Evolutionary conservation across 2,329 filamentous ascomycete species (phyloP).

Genomic region (Ophiostoma himal-ulmi): DNA sequence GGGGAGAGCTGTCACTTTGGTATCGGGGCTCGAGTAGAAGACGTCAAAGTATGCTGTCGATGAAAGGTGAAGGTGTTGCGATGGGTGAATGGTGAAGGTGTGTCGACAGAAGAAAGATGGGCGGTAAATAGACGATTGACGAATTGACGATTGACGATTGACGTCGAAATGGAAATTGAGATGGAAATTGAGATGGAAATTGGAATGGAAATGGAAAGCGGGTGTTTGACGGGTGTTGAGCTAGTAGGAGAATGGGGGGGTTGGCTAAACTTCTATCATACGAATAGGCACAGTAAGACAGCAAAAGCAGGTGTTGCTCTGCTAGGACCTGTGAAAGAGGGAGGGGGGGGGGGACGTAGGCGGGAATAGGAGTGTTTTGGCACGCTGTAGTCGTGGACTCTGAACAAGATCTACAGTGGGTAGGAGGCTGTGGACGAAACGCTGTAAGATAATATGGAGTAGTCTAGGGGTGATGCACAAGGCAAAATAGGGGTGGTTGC

Average conservation of each 20-base stretch:
- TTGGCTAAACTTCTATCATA: background rate
- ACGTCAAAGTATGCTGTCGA: background rate
- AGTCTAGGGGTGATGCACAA: conserved; percentile 11
- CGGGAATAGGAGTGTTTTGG: background rate
- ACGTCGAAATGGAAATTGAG: conserved; percentile 11
- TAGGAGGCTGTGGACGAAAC: conserved; percentile 4
- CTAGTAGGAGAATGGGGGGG: conserved; percentile 1
- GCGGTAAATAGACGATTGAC: background rate
- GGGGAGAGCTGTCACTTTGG: background rate
- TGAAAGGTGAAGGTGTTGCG: background rate
- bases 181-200: background rate
- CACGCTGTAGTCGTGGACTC: background rate
- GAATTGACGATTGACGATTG: background rate
- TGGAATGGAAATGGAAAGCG: conserved; percentile 4
- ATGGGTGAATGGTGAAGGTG: background rate
- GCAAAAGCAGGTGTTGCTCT: background rate
- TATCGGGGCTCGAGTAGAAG: background rate
- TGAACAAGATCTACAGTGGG: background rate
- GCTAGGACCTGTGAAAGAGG: background rate
- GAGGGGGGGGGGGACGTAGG: background rate
- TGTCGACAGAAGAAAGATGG: background rate
- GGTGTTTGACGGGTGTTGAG: conserved; percentile 11
- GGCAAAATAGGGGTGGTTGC: conserved; percentile 3
- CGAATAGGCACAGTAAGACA: background rate
- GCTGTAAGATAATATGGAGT: background rate